These are phyloP conservation scores for Fragilariopsis cylindrus DNA, from an alignment of 108 stramenopile genomes.

Conservation along the genomic window DNA sequence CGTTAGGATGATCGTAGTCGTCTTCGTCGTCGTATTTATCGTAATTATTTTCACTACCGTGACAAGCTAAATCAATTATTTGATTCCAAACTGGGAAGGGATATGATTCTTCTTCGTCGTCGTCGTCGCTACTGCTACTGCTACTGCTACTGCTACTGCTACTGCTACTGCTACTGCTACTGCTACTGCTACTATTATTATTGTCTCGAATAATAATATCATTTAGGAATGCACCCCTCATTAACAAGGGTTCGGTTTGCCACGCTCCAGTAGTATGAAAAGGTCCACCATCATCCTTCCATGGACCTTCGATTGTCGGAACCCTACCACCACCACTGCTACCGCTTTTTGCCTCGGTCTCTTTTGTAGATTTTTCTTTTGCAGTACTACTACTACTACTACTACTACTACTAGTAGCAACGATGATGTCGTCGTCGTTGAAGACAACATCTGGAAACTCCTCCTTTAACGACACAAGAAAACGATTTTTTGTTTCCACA, in stretches of 20 bases:
- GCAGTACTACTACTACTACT: no score
- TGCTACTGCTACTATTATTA: slow-evolving; percentile 7
- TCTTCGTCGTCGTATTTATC: slow-evolving; percentile 11
- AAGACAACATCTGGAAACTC: background rate
- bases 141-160: no score
- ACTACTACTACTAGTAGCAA: background rate
- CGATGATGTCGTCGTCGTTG: background rate
- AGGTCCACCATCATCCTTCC: background rate
- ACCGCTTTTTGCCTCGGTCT: background rate
- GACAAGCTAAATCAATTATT: slow-evolving; percentile 50
- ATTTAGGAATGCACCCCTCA: slow-evolving; percentile 56
- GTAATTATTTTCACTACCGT: slow-evolving; percentile 43
- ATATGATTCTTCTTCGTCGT: background rate
- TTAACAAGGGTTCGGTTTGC: slow-evolving; percentile 63
- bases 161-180: background rate
- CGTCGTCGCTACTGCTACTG: background rate
- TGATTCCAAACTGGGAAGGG: slow-evolving; percentile 50
- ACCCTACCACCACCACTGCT: background rate
- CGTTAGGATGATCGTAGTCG: background rate
- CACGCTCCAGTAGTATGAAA: slow-evolving; percentile 39
- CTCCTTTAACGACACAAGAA: background rate
- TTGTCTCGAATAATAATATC: background rate
- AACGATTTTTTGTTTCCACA: background rate
- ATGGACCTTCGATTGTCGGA: slow-evolving; percentile 13
- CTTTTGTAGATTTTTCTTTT: background rate